Percentiles rank a stretch among this genome's conserved stretches.
Conservation (phyloP, 1,284 basidiomycete species). For the Wolfiporia cocos region DNA sequence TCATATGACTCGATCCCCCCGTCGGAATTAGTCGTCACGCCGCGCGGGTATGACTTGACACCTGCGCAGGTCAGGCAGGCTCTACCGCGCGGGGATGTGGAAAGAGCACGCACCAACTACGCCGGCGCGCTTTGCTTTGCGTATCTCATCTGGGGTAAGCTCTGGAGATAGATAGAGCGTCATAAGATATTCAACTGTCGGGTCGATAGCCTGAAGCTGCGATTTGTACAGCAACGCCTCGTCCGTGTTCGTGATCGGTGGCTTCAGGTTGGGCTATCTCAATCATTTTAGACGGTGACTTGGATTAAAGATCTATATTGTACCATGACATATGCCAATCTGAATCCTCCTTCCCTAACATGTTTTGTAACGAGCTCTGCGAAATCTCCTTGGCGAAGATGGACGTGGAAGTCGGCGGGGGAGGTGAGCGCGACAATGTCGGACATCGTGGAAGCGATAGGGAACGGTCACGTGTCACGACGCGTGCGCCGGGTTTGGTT, state of each 20-base stretch:
- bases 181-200: conserved; percentile 86
- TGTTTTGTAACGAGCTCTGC: conserved; percentile 88
- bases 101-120: conserved; percentile 71
- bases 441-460: conserved; percentile 6
- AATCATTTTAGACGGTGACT: conserved; percentile 5
- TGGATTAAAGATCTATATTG: conserved; percentile 6
- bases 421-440: conserved; percentile 51
- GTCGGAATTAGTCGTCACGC: conserved; percentile 97
- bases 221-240: conserved; percentile 81
- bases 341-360: conserved; percentile 85
- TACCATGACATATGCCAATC: conserved; percentile 96
- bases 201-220: conserved; percentile 71
- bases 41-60: conserved; percentile 96
- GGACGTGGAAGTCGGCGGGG: conserved; percentile 96
- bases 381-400: conserved; percentile 86
- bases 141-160: conserved; percentile 88
- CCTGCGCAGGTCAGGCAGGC: too few species aligned
- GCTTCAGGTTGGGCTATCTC: conserved; percentile 85
- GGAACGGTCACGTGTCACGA: conserved; percentile 18
- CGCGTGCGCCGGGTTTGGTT: conserved; percentile 14
- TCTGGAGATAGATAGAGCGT: conserved; percentile 92
- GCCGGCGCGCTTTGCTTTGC: conserved; percentile 82
- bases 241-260: conserved; percentile 85
- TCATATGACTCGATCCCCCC: conserved; percentile 97
- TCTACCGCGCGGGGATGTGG: too few species aligned